A percentile compares a stretch with the other conserved stretches of the same genome.
Conservation (phyloP, 768 basidiomycete species). For the Pulveroboletus sp. region DNA sequence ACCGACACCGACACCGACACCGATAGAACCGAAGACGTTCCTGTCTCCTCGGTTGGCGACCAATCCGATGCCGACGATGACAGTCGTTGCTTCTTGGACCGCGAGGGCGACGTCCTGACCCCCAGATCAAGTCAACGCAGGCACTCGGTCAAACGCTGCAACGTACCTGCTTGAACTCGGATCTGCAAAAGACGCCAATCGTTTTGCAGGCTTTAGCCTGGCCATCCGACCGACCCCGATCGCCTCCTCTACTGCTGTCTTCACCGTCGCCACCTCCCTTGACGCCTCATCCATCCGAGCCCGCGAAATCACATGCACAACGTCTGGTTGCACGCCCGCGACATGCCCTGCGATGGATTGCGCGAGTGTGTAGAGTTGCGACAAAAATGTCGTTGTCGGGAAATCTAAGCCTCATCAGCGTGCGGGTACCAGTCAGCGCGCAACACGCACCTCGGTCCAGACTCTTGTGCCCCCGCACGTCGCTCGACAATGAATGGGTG, state of each 20-base stretch:
- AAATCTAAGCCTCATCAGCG: slow-evolving; percentile 24
- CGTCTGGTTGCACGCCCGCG: slow-evolving; percentile 9
- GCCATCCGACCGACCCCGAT: slow-evolving; percentile 38
- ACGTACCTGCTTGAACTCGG: slow-evolving; percentile 40
- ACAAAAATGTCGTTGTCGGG: slow-evolving; percentile 42
- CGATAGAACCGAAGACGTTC: too few relatives aligned
- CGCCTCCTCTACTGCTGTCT: slow-evolving; percentile 34
- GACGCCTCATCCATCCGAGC: slow-evolving; percentile 25
- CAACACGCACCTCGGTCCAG: slow-evolving; percentile 26
- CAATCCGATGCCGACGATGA: slow-evolving; percentile 36
- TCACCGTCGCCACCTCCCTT: slow-evolving; percentile 31
- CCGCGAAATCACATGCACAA: slow-evolving; percentile 12
- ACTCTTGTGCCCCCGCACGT: slow-evolving; percentile 23
- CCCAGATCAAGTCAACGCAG: neutral
- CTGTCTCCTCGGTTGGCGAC: slow-evolving; percentile 29
- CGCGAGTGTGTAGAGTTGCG: slow-evolving; percentile 44
- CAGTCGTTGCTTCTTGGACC: slow-evolving; percentile 43
- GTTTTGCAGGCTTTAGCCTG: slow-evolving; percentile 44
- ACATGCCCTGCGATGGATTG: slow-evolving; percentile 29
- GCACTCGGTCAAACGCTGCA: neutral
- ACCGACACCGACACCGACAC: slow-evolving; percentile 15
- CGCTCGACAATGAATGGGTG: slow-evolving; percentile 14
- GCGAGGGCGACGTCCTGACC: slow-evolving; percentile 21
- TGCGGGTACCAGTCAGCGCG: neutral
- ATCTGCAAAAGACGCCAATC: slow-evolving; percentile 42